Conservation (phyloP, 2,329 filamentous ascomycete species). For the Clonostachys solani region DNA sequence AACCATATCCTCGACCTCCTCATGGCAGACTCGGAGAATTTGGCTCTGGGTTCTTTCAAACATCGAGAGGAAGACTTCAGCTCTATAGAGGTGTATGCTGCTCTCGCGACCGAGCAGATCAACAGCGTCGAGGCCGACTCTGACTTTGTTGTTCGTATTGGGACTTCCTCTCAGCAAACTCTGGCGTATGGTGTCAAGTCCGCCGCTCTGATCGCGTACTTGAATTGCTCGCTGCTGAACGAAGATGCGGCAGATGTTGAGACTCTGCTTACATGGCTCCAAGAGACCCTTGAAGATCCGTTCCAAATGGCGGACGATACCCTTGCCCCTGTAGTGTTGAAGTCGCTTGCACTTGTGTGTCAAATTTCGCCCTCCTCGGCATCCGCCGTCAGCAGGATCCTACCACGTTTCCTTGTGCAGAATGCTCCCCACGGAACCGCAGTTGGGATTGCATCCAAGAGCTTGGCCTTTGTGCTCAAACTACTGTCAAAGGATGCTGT, state of each 20-base stretch:
- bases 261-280: constrained; percentile 77
- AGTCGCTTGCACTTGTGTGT: constrained; percentile 77
- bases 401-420: constrained; percentile 87
- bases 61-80: constrained; percentile 44
- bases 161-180: constrained; percentile 80
- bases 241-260: constrained; percentile 79
- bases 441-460: constrained; percentile 75
- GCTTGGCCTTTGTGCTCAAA: constrained; percentile 75
- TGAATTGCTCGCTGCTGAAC: constrained; percentile 81
- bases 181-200: constrained; percentile 85
- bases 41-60: background rate
- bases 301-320: constrained; percentile 77
- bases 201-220: constrained; percentile 73
- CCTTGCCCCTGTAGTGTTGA: constrained; percentile 74
- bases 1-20: constrained; percentile 71
- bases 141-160: constrained; percentile 74
- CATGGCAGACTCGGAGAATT: constrained; percentile 40
- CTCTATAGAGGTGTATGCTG: constrained; percentile 61
- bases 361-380: constrained; percentile 70
- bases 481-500: constrained; percentile 86
- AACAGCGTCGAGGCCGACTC: constrained; percentile 81
- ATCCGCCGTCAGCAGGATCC: constrained; percentile 69
- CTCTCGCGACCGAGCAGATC: constrained; percentile 78
- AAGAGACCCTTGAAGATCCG: constrained; percentile 73
- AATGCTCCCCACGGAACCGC: constrained; percentile 65